phyloP scores from a whole-genome alignment of 805 yeast species.

The Priceomyces castillae region DNA sequence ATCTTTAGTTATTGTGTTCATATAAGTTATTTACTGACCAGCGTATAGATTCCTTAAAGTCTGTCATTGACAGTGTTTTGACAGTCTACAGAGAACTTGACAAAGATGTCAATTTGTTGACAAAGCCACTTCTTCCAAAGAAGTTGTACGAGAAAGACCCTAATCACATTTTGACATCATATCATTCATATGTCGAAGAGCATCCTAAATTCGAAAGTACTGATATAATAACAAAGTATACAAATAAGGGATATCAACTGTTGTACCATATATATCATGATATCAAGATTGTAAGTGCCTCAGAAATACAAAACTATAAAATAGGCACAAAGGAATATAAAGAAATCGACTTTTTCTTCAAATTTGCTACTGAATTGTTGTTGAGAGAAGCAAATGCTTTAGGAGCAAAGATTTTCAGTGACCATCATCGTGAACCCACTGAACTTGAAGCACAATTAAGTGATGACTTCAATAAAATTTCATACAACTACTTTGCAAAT shows the following conservation, averaged over 20 bases:
- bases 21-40: constrained; percentile 6
- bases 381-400: constrained; percentile 57
- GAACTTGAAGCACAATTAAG: constrained; percentile 44
- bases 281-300: constrained; percentile 52
- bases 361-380: constrained; percentile 58
- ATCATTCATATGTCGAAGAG: constrained; percentile 32
- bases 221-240: constrained; percentile 44
- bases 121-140: constrained; percentile 34
- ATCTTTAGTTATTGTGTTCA: not conserved
- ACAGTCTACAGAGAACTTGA: constrained; percentile 28
- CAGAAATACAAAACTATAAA: constrained; percentile 45
- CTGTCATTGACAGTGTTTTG: constrained; percentile 21
- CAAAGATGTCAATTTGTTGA: constrained; percentile 17
- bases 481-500: constrained; percentile 47
- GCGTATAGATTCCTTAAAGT: constrained; percentile 8
- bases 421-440: constrained; percentile 17
- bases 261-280: constrained; percentile 67
- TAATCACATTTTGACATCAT: constrained; percentile 41
- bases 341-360: constrained; percentile 60
- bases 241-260: constrained; percentile 38
- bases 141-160: constrained; percentile 48
- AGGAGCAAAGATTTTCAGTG: constrained; percentile 23
- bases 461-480: constrained; percentile 60
- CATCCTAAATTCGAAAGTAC: constrained; percentile 28
- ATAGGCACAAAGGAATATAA: constrained; percentile 50